Base-by-base conservation (phyloP, 352 stramenopile genomes). In the Phytophthora aleatoria region DNA sequence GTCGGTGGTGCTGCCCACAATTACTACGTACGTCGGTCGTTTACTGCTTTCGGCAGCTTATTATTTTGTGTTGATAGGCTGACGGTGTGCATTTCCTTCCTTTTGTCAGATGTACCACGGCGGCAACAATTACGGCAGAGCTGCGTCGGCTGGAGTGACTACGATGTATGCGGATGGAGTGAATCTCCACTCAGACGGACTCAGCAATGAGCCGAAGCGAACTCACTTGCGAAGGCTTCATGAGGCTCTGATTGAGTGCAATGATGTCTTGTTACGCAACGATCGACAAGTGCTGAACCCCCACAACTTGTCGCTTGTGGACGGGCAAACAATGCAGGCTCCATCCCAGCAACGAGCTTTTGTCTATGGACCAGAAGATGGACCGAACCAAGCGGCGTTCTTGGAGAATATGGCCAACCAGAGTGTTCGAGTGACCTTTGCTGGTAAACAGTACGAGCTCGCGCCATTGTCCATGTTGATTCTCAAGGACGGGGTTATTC, bases 131-230 rank as follows among this genome's bases (percentile, higher is more conserved):
- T 91, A 87, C 45, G 83, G 83, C 2, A 81, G 83, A 30, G 69
- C 62, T 30, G 76, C 83, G 1, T 76, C 83, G 9, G 83, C 80
- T 16, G 80, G 80, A n/a, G 83, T 91, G 42, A 81, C 83, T 3
- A 91, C 78, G 3, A 90, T 82, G 71, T 91, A 91, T 62, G 83
- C 83, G 0, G 75, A 91, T 30, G 80, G 79, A 35, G 83, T 89
- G 16, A 91, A 87, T 51, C 48, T 91, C 9, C 83, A 90, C 58
- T 69, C 67, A 1, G 83, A 91, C 55, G 80, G 80, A 4, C 70
- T 91, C 6, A 87, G 79, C 55, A 91, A 91, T 43, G 80, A 91
- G 26, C 83, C 83, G 1, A 90, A 91, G 64, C 74, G 83, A 42
- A 86, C 69, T 20, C 83, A 91, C 59, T 64, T 92, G 54, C 76